A percentile compares a stretch with the other conserved stretches of the same genome.
phyloP scores from a whole-genome alignment of 2,329 filamentous ascomycete genomes.

The Ophiostoma himal-ulmi region DNA sequence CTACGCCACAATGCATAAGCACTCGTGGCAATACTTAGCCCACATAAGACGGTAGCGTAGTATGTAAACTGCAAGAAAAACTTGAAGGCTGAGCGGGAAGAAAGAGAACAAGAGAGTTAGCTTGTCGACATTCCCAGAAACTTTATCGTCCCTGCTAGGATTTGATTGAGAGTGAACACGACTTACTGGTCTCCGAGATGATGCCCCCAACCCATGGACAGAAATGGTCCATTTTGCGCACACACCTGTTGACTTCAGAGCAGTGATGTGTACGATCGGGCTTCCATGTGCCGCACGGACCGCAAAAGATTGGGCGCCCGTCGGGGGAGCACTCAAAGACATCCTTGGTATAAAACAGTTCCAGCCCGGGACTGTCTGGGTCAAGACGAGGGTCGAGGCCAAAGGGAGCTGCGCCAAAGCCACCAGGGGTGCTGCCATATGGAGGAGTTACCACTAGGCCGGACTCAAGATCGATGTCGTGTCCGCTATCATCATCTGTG shows the following conservation, averaged over 20 bases:
- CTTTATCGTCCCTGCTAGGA: not conserved
- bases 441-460: conserved; percentile 20
- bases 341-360: conserved; percentile 74
- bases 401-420: conserved; percentile 15
- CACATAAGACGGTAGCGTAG: conserved; percentile 65
- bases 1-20: conserved; percentile 40
- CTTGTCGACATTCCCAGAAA: not conserved
- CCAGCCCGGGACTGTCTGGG: conserved; percentile 62
- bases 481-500: not conserved
- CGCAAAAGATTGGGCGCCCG: conserved; percentile 83
- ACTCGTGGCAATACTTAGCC: conserved; percentile 56
- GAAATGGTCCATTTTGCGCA: conserved; percentile 89
- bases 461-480: conserved; percentile 27
- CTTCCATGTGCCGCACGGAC: conserved; percentile 78
- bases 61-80: conserved; percentile 85
- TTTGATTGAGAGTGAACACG: not conserved
- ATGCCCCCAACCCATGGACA: conserved; percentile 97
- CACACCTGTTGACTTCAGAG: conserved; percentile 72
- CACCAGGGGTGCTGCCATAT: conserved; percentile 9
- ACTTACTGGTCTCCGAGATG: conserved; percentile 68
- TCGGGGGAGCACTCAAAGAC: conserved; percentile 78
- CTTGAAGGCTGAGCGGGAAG: conserved; percentile 60
- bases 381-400: conserved; percentile 39
- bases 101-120: not conserved
- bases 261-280: conserved; percentile 84